Evolutionary conservation across 2,329 filamentous ascomycete genomes (phyloP), one percentile per base, ranked within the genome.

Genomic region (Penicillium polonicum): DNA sequence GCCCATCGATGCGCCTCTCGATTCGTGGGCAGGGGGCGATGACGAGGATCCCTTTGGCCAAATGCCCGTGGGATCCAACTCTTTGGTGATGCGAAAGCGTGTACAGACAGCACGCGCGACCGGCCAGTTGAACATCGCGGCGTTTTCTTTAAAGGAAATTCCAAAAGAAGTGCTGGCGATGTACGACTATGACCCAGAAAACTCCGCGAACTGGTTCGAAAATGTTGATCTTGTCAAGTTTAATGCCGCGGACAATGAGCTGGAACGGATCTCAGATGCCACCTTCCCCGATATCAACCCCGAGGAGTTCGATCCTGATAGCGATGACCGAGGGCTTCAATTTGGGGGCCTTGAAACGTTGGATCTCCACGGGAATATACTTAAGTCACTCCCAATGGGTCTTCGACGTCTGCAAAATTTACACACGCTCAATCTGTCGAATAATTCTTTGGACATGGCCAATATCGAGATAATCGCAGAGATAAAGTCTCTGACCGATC

Each of bases 201-300:
- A 79, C 13, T 78, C 83, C 23, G 85, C 83, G 36, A 85, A 88
- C 35, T 97, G 94, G 94, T 92, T 92, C 2, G 93, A 97, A 73
- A 88, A 89, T 58, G 91, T 97, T 12, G 93, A 97, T 70, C 77
- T 97, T 45, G 89, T 88, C 0, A 86, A 89, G 60, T 86, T 97
- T 49, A 85, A 94, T 62, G 92, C 90, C 6, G 92, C 93, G 9
- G 92, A 96, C 69, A 97, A 99, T 68, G 90, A 96, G 68, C 75
- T 99, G 48, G 86, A 90, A 67, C 79, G 80, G 33, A 80, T 97
- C 35, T 83, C 86, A 2, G 90, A 94, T 19, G 78, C 80, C 2
- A 79, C 92, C 19, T 97, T 97, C 65, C 92, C 93, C 0, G 92
- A 97, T 65, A 66, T 74, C 36, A 80, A 83, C 0, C 78, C 81